These are phyloP conservation scores for Parascedosporium putredinis DNA, from an alignment of 2,329 filamentous ascomycete species.

Conservation along the genomic window DNA sequence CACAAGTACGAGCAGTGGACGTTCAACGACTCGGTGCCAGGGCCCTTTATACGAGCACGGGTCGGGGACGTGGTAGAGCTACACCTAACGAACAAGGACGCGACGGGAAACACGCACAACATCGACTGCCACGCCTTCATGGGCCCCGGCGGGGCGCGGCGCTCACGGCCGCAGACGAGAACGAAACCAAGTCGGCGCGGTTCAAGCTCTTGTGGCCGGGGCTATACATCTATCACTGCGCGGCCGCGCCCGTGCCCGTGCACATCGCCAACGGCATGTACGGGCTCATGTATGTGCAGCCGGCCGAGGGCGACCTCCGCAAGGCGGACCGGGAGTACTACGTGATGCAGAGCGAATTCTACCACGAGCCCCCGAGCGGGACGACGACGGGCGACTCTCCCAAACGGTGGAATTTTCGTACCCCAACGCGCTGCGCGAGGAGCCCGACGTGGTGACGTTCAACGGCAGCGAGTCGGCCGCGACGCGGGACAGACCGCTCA, in stretches of 20 bases:
- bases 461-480: constrained; percentile 22
- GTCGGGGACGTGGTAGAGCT: constrained; percentile 23
- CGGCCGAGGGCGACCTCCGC: constrained; percentile 18
- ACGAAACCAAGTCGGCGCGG: constrained; percentile 20
- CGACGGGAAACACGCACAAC: constrained; percentile 23
- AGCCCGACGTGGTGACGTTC: constrained; percentile 21
- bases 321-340: constrained; percentile 23
- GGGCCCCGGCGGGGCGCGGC: constrained; percentile 23
- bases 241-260: constrained; percentile 23
- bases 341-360: constrained; percentile 26
- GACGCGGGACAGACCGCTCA: constrained; percentile 20
- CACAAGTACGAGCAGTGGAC: constrained; percentile 26
- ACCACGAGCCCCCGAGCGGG: constrained; percentile 24
- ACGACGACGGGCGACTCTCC: constrained; percentile 20
- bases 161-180: constrained; percentile 21
- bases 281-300: constrained; percentile 25
- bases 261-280: constrained; percentile 28
- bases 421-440: constrained; percentile 21
- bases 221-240: constrained; percentile 23
- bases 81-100: constrained; percentile 21
- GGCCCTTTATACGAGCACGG: constrained; percentile 24
- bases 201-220: constrained; percentile 21
- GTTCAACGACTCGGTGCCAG: constrained; percentile 22
- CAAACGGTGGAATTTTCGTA: constrained; percentile 23
- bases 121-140: constrained; percentile 24